Conservation (phyloP, 2,329 filamentous ascomycete genomes). For the Colletotrichum musicola region DNA sequence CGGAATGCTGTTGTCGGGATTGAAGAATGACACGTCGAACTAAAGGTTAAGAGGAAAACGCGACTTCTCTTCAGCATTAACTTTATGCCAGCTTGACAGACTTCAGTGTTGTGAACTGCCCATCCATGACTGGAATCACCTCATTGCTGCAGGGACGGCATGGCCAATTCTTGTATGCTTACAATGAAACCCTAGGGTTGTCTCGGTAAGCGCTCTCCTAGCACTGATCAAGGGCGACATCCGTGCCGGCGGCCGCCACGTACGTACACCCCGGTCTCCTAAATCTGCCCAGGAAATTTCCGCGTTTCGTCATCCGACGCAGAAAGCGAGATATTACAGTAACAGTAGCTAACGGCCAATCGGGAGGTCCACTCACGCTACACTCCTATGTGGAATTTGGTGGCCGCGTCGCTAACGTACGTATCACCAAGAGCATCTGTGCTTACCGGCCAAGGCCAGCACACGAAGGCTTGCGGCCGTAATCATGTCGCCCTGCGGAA, state of each 20-base stretch:
- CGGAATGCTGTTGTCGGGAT: too few relatives aligned
- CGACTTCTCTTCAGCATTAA: neutral
- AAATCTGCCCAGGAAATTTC: conserved; percentile 6
- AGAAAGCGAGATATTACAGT: conserved; percentile 2
- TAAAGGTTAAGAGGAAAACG: neutral
- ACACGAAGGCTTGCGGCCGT: neutral
- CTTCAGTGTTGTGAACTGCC: neutral
- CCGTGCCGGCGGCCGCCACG: conserved; percentile 6
- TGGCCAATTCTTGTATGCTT: neutral
- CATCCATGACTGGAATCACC: neutral
- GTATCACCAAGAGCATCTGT: neutral
- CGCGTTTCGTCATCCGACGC: neutral
- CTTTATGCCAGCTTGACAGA: neutral
- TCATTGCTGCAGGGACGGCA: too few relatives aligned
- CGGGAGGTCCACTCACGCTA: neutral
- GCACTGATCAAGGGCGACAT: neutral
- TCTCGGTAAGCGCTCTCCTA: neutral
- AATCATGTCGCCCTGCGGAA: neutral
- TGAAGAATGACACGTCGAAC: too few relatives aligned
- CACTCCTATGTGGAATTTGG: neutral
- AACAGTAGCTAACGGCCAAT: neutral
- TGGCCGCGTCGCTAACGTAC: neutral
- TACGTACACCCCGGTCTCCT: conserved; percentile 4
- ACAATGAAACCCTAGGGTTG: neutral
- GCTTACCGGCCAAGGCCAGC: neutral